phyloP scores from a whole-genome alignment of 73 alveolate genomes.

The Paramecium primaurelia region DNA sequence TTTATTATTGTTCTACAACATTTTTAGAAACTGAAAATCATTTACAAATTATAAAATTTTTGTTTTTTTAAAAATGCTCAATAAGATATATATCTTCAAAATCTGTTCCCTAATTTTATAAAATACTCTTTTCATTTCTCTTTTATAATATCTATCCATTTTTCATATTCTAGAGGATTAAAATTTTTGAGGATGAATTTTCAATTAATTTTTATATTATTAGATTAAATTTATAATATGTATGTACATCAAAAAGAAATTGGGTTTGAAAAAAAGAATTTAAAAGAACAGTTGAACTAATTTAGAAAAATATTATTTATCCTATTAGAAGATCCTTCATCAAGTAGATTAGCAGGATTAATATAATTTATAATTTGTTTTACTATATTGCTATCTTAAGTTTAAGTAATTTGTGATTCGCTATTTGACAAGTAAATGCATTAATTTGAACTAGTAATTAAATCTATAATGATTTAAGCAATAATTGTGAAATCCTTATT shows the following conservation, averaged over 20 bases:
- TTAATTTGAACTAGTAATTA: background rate
- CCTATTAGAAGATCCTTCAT: constrained; percentile 8
- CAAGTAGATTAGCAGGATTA: background rate
- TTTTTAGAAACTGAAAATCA: too few species aligned
- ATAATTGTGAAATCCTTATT: background rate
- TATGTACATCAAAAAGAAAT: background rate
- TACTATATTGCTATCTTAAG: background rate
- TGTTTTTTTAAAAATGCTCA: too few species aligned
- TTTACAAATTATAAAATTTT: too few species aligned
- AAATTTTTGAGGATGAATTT: background rate
- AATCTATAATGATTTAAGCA: background rate
- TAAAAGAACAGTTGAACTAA: background rate
- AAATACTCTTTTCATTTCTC: too few species aligned
- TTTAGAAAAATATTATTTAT: background rate
- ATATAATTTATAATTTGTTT: background rate
- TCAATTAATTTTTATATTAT: background rate
- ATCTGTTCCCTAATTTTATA: too few species aligned
- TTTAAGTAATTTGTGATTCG: background rate
- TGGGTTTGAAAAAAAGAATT: background rate
- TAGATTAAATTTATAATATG: background rate
- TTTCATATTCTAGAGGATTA: background rate
- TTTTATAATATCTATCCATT: too few species aligned
- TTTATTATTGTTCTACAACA: too few species aligned
- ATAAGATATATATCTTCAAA: too few species aligned
- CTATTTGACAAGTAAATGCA: background rate